A percentile compares a stretch with the other conserved stretches of the same genome.
Evolutionary conservation across 2,329 filamentous ascomycete species (phyloP).

Genomic region (Pseudogymnoascus sp.): DNA sequence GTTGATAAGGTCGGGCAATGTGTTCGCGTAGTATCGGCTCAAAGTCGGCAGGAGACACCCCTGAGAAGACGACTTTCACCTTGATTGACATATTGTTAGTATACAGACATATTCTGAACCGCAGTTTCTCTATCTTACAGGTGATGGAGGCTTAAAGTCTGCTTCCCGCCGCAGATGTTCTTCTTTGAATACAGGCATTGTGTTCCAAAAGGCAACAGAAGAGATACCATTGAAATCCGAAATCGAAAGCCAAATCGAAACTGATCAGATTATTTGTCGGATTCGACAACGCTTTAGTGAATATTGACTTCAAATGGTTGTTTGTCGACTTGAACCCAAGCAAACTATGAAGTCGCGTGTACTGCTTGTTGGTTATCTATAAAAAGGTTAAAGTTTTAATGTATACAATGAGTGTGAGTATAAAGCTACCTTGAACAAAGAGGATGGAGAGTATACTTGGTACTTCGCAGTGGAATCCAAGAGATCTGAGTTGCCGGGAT

Average conservation of each 20-base stretch:
- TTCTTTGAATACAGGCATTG: neutral
- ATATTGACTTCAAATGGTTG: neutral
- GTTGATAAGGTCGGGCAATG: conserved; percentile 1
- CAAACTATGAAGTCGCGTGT: neutral
- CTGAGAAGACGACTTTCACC: neutral
- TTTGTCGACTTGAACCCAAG: neutral
- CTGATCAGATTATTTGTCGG: neutral
- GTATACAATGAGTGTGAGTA: neutral
- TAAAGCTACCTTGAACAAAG: neutral
- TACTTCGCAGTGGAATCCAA: neutral
- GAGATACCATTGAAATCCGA: neutral
- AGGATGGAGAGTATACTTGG: neutral
- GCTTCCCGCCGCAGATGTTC: neutral
- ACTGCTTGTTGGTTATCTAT: neutral
- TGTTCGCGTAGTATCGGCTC: conserved; percentile 6
- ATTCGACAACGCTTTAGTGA: neutral
- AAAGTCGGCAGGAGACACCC: neutral
- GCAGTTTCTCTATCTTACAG: neutral
- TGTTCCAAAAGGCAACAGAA: neutral
- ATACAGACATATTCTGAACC: neutral
- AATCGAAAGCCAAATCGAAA: neutral
- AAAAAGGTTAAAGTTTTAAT: neutral
- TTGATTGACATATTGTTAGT: neutral
- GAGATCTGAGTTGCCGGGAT: neutral
- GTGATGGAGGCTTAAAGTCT: neutral